phyloP scores from a whole-genome alignment of 805 yeast genomes.

The Candida manassasensis region DNA sequence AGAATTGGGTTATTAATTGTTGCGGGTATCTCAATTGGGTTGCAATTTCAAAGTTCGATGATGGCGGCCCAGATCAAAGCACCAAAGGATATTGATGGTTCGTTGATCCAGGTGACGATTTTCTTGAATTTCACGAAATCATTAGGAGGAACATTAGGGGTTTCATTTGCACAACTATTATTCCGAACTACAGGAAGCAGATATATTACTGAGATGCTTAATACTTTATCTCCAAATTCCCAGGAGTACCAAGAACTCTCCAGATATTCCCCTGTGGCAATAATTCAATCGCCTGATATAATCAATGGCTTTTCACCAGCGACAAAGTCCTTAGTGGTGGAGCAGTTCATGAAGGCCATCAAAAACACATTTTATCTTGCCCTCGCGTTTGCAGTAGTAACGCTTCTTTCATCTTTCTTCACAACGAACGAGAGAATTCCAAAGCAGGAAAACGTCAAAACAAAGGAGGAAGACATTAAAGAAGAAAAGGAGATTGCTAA shows the following conservation, averaged over 20 bases:
- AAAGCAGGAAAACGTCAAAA: constrained; percentile 17
- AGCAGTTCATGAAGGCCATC: constrained; percentile 35
- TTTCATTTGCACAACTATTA: constrained; percentile 29
- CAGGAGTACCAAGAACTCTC: constrained; percentile 12
- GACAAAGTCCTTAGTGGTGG: constrained; percentile 18
- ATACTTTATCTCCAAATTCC: constrained; percentile 8
- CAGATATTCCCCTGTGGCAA: constrained; percentile 10
- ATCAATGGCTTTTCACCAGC: constrained; percentile 22
- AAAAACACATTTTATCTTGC: constrained; percentile 37
- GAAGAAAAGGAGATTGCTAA: neutral
- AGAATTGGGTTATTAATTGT: constrained; percentile 32
- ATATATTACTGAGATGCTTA: constrained; percentile 12
- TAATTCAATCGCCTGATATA: constrained; percentile 23
- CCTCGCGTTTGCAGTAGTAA: constrained; percentile 30
- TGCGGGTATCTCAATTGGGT: constrained; percentile 31
- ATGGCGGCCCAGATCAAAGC: constrained; percentile 35
- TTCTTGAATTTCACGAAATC: constrained; percentile 30
- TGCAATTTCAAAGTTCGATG: constrained; percentile 33
- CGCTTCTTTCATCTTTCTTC: constrained; percentile 29
- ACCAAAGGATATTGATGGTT: constrained; percentile 31
- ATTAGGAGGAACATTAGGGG: constrained; percentile 29
- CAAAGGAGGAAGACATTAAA: constrained; percentile 8
- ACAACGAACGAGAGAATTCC: constrained; percentile 43
- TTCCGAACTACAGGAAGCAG: constrained; percentile 17
- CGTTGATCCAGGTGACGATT: constrained; percentile 31